Conservation (phyloP, 768 basidiomycete species). For the Trametes meyenii region DNA sequence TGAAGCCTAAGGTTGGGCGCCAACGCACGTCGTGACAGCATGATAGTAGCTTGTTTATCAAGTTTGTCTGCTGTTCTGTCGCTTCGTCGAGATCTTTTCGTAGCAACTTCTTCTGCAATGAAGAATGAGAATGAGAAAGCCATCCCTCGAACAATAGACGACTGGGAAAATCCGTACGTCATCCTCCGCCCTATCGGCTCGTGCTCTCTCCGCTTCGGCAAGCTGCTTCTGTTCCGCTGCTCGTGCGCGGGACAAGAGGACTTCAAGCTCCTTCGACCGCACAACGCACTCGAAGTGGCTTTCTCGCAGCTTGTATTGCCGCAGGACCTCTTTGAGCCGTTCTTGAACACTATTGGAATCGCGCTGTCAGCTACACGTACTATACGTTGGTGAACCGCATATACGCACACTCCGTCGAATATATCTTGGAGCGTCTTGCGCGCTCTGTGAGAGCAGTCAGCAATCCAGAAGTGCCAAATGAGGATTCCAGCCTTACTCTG, state of each 20-base stretch:
- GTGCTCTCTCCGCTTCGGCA: slow-evolving; percentile 71
- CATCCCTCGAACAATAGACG: background rate
- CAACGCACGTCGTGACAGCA: slow-evolving; percentile 84
- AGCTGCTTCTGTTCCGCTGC: slow-evolving; percentile 87
- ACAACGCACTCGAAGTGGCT: slow-evolving; percentile 92
- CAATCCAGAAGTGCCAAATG: background rate
- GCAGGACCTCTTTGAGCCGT: slow-evolving; percentile 83
- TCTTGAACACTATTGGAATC: slow-evolving; percentile 66
- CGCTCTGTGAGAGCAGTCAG: slow-evolving; percentile 49
- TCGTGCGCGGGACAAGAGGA: slow-evolving; percentile 82
- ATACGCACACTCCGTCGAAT: slow-evolving; percentile 80
- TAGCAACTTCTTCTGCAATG: slow-evolving; percentile 60
- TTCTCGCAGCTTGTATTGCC: slow-evolving; percentile 88
- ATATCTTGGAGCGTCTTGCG: slow-evolving; percentile 77
- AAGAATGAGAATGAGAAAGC: background rate
- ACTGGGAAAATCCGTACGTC: slow-evolving; percentile 58
- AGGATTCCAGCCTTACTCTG: slow-evolving; percentile 55
- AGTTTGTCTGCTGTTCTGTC: slow-evolving; percentile 74
- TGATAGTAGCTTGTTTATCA: slow-evolving; percentile 81
- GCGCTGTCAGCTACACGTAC: background rate
- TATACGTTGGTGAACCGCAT: background rate
- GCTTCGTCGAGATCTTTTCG: slow-evolving; percentile 80
- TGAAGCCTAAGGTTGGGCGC: background rate
- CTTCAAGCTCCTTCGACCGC: slow-evolving; percentile 89
- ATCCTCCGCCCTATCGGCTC: slow-evolving; percentile 70